These are phyloP conservation scores for Epichloe gansuensis DNA, from an alignment of 2,329 filamentous ascomycete genomes.

Conservation along the genomic window DNA sequence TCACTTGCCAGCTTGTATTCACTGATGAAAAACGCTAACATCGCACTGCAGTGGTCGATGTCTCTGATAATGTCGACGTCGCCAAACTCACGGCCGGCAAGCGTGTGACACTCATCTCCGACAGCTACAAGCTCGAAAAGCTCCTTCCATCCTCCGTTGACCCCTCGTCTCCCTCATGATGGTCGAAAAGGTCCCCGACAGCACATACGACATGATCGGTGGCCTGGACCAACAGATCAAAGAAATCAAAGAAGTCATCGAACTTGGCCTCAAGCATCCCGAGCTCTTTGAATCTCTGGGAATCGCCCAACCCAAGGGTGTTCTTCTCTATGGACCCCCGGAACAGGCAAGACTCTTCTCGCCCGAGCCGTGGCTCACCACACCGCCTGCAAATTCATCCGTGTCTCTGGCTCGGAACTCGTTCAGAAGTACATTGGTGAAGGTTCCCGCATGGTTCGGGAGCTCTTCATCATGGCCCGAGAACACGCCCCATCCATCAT, in stretches of 20 bases:
- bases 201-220: slow-evolving; percentile 99
- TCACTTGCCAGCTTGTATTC: neutral
- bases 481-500: slow-evolving; percentile 98
- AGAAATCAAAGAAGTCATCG: slow-evolving; percentile 99
- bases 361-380: slow-evolving; percentile 95
- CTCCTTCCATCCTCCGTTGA: slow-evolving; percentile 97
- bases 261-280: slow-evolving; percentile 94
- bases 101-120: slow-evolving; percentile 89
- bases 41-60: slow-evolving; percentile 65
- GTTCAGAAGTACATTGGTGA: slow-evolving; percentile 99
- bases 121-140: slow-evolving; percentile 98
- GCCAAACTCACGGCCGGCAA: slow-evolving; percentile 94
- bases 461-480: slow-evolving; percentile 97
- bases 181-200: slow-evolving; percentile 99
- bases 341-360: slow-evolving; percentile 92
- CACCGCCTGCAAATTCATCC: slow-evolving; percentile 98
- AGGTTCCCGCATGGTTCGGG: slow-evolving; percentile 94
- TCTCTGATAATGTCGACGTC: slow-evolving; percentile 88
- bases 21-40: neutral
- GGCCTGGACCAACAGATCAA: slow-evolving; percentile 98
- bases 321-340: slow-evolving; percentile 89
- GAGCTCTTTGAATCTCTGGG: slow-evolving; percentile 98
- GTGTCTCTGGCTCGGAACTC: slow-evolving; percentile 88
- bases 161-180: slow-evolving; percentile 99
- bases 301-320: slow-evolving; percentile 96